Base-by-base conservation (phyloP, 2,329 filamentous ascomycete genomes). In the Pezicula radicicola region DNA sequence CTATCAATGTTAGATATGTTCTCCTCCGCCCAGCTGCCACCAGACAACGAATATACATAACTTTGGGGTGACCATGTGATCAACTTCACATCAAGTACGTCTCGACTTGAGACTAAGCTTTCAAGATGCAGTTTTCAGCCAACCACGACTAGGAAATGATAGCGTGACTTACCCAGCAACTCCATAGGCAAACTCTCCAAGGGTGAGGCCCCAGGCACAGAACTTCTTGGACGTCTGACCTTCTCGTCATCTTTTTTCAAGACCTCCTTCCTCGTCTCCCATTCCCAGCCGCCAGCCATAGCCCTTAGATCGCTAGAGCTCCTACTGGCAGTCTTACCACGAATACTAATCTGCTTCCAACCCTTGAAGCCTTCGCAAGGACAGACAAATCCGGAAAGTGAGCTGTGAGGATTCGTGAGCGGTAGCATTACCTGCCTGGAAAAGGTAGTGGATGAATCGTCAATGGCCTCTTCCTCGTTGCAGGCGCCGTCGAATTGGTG, bases 111-210 rank as follows among this genome's bases (percentile, higher is more conserved):
- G 53, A 48, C 52, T 54, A 28, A 33, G 30, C 42, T 12, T 33
- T 21, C 30, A 33, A 35, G 10, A 42, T 40, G 27, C 21, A 43
- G 12, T 12, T 28, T 9, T 61, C 55, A 55, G 51, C 48, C 12
- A 53, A 42, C 12, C 9, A 41, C 9, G 54, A 30, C 49, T 51
- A 54, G 36, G 41, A 30, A 43, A 15, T 30, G 30, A 30, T 37
- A 51, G 27, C 42, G 45, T 44, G 40, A 75, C 84, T 71, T 77
- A 90, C 87, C 81, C 52, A 89, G 78, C 57, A 91, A 74, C 70
- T 91, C 88, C 48, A 79, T 75, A 0, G 88, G 88, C 7, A 92
- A 75, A 55, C 68, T 80, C 73, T 91, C 88, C 39, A 92, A 71
- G 25, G 78, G 74, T 19, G 86, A 74, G 19, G 73, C 64, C 51